Percentiles rank a stretch among this genome's conserved stretches.
These are phyloP conservation scores for Aspergillus hiratsukae DNA, from an alignment of 2,329 filamentous ascomycete species.

Conservation along the genomic window DNA sequence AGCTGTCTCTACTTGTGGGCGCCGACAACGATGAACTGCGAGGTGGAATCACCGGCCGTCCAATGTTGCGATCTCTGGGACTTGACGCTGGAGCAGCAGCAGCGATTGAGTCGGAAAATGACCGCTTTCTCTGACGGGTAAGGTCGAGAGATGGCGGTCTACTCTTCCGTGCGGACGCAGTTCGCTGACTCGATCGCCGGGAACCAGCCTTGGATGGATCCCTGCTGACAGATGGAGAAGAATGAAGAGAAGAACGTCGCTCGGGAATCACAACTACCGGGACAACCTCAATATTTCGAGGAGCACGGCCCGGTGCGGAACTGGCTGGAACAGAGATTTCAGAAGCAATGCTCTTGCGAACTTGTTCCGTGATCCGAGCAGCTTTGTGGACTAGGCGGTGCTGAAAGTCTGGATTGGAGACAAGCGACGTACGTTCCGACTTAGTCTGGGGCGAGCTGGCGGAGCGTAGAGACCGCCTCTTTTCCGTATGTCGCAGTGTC, in stretches of 20 bases:
- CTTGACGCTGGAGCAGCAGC: conserved; percentile 21
- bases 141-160: conserved; percentile 29
- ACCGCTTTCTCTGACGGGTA: conserved; percentile 31
- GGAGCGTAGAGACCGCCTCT: conserved; percentile 49
- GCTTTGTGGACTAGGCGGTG: conserved; percentile 50
- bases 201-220: conserved; percentile 37
- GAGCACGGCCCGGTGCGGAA: conserved; percentile 25
- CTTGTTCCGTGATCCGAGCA: conserved; percentile 46
- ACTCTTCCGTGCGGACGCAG: conserved; percentile 34
- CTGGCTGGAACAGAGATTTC: conserved; percentile 36
- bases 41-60: conserved; percentile 33
- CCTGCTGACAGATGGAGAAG: conserved; percentile 34
- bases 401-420: conserved; percentile 40
- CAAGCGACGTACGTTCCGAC: conserved; percentile 44
- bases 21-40: conserved; percentile 45
- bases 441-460: conserved; percentile 42
- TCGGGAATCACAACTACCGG: conserved; percentile 47
- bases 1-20: conserved; percentile 43
- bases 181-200: conserved; percentile 33
- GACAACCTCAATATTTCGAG: conserved; percentile 37
- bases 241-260: conserved; percentile 42
- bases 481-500: conserved; percentile 51
- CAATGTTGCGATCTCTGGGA: conserved; percentile 24
- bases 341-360: conserved; percentile 41
- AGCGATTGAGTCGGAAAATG: conserved; percentile 38